Conservation (phyloP, 352 stramenopile species). For the Globisporangium takayamanum region DNA sequence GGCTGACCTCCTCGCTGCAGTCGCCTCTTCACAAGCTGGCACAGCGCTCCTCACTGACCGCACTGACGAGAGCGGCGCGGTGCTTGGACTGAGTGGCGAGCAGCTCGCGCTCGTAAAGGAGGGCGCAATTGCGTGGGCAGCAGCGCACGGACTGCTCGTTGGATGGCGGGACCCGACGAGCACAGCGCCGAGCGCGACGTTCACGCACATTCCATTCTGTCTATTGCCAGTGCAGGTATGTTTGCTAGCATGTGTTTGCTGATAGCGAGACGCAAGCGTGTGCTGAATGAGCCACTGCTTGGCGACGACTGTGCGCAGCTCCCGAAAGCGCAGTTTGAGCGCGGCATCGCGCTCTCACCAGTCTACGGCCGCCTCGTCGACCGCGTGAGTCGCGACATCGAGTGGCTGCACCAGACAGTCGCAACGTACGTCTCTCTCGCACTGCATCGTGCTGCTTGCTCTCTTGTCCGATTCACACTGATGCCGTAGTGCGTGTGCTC, state of each 20-base stretch:
- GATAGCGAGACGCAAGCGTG: not conserved
- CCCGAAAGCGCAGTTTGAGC: slow-evolving; percentile 51
- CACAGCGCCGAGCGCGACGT: slow-evolving; percentile 29
- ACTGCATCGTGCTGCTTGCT: not conserved
- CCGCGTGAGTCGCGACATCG: slow-evolving; percentile 70
- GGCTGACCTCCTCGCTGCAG: slow-evolving; percentile 38
- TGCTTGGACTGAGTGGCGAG: slow-evolving; percentile 31
- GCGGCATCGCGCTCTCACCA: slow-evolving; percentile 55
- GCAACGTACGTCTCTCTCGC: slow-evolving; percentile 21
- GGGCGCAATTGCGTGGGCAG: slow-evolving; percentile 66
- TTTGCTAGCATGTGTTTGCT: not conserved
- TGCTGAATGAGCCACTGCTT: not conserved
- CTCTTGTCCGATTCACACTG: not conserved
- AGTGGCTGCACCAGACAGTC: slow-evolving; percentile 70
- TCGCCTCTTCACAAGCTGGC: slow-evolving; percentile 13
- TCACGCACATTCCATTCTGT: slow-evolving; percentile 76
- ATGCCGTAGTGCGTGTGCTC: not conserved
- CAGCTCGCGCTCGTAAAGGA: slow-evolving; percentile 55
- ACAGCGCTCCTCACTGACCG: slow-evolving; percentile 5
- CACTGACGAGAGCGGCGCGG: slow-evolving; percentile 20
- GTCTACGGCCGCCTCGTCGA: slow-evolving; percentile 77
- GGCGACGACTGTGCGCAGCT: slow-evolving; percentile 18
- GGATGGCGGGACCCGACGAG: slow-evolving; percentile 35
- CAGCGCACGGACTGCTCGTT: slow-evolving; percentile 67
- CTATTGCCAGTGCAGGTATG: slow-evolving; percentile 52